Evolutionary conservation across 2,329 filamentous ascomycete species (phyloP).

Genomic region (Cladosporium sphaerospermum): DNA sequence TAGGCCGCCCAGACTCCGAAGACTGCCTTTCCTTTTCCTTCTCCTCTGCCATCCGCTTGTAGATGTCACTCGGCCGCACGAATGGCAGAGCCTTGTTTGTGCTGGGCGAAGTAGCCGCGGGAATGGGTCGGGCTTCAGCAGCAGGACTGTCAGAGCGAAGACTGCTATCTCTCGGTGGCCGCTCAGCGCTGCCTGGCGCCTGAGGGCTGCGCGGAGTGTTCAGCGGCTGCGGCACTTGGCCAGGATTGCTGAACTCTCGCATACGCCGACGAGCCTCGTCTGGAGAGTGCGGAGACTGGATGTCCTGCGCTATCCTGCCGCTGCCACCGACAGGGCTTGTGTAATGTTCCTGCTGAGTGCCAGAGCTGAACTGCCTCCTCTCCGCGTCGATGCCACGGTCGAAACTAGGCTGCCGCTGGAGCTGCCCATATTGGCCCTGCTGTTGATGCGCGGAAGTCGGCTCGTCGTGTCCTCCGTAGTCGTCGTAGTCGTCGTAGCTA

Average conservation of each 20-base stretch:
- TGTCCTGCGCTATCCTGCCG: not conserved
- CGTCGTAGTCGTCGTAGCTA: slow-evolving; percentile 53
- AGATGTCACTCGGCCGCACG: slow-evolving; percentile 69
- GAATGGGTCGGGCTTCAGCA: slow-evolving; percentile 15
- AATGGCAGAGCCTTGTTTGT: slow-evolving; percentile 54
- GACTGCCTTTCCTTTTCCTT: slow-evolving; percentile 51
- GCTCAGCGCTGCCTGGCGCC: slow-evolving; percentile 37
- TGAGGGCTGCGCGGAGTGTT: slow-evolving; percentile 37
- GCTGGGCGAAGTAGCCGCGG: slow-evolving; percentile 18
- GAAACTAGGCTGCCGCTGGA: slow-evolving; percentile 45
- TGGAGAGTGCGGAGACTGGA: slow-evolving; percentile 3
- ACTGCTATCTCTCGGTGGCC: slow-evolving; percentile 58
- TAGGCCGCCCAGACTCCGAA: slow-evolving; percentile 52
- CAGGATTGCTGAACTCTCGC: slow-evolving; percentile 48
- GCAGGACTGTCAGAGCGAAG: slow-evolving; percentile 44
- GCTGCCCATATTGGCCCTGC: slow-evolving; percentile 15
- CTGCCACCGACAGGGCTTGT: not conserved
- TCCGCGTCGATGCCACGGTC: slow-evolving; percentile 46
- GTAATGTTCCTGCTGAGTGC: slow-evolving; percentile 1
- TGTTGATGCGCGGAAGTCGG: slow-evolving; percentile 27
- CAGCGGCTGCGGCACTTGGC: slow-evolving; percentile 44
- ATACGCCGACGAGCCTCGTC: slow-evolving; percentile 14
- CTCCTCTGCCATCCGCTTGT: slow-evolving; percentile 65
- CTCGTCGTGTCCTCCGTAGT: slow-evolving; percentile 47
- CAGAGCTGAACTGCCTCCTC: slow-evolving; percentile 40